Conservation (phyloP, 1,284 basidiomycete genomes). For the Cryptococcus hybrid region DNA sequence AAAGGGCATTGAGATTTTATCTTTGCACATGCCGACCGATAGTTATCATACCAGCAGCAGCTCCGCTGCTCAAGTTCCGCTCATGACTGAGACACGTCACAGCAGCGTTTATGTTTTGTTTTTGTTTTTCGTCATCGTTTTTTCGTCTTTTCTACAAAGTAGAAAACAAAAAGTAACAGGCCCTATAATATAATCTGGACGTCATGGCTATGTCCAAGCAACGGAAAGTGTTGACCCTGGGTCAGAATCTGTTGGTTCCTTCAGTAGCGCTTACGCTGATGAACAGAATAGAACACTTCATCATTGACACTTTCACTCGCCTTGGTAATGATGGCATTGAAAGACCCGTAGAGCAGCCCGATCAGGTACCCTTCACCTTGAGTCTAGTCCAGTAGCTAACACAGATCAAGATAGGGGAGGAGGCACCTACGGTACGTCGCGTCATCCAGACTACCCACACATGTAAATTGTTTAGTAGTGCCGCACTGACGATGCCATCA, state of each 20-base stretch:
- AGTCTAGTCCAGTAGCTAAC: neutral
- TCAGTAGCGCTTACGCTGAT: neutral
- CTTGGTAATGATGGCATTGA: conserved; percentile 35
- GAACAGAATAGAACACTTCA: conserved; percentile 33
- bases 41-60: too few species aligned
- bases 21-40: too few species aligned
- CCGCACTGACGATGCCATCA: neutral
- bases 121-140: too few species aligned
- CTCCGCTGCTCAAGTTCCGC: too few species aligned
- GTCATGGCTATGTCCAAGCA: too few species aligned
- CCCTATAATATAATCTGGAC: too few species aligned
- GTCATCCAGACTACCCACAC: neutral
- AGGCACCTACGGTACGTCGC: conserved; percentile 42
- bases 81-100: too few species aligned
- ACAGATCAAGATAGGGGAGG: conserved; percentile 43
- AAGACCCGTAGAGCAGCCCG: conserved; percentile 25
- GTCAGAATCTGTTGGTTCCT: neutral
- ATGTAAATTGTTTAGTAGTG: neutral
- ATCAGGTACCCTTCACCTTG: conserved; percentile 30
- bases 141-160: too few species aligned
- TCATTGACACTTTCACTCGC: conserved; percentile 44
- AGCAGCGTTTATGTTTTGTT: too few species aligned
- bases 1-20: too few species aligned
- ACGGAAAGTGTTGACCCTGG: neutral
- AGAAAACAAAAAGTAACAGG: too few species aligned